A percentile compares a stretch with the other conserved stretches of the same genome.
phyloP scores from a whole-genome alignment of 192 early-diverging fungal species.

The Irineochytrium annulatum region DNA sequence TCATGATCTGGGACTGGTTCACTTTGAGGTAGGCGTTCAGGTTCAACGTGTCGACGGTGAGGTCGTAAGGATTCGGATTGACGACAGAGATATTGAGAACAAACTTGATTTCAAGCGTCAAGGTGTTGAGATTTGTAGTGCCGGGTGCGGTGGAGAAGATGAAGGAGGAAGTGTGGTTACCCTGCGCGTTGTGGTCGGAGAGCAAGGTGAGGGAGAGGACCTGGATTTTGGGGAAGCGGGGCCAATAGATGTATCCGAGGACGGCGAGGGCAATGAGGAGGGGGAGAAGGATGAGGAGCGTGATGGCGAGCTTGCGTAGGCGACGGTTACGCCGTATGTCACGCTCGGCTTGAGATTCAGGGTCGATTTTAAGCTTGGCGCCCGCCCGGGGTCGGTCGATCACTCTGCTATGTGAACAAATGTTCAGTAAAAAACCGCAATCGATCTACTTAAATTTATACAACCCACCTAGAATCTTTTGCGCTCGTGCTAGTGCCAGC shows the following conservation, averaged over 20 bases:
- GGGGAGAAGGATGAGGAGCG: neutral
- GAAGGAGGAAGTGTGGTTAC: neutral
- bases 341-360: neutral
- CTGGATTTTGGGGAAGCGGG: constrained; percentile 15
- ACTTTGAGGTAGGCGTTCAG: neutral
- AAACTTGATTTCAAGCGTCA: constrained; percentile 16
- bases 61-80: constrained; percentile 22
- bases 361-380: neutral
- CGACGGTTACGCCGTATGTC: neutral
- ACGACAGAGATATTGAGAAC: constrained; percentile 8
- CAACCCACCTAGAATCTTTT: neutral
- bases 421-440: no score
- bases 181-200: no score
- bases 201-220: neutral
- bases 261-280: constrained; percentile 10
- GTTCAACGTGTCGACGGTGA: constrained; percentile 9
- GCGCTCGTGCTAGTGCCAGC: neutral
- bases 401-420: no score
- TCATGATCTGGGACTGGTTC: neutral
- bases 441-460: no score
- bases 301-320: neutral
- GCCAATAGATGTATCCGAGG: neutral
- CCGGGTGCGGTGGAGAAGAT: neutral
- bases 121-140: constrained; percentile 7
- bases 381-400: neutral